Evolutionary conservation across 345 rosid genomes (phyloP).

Genomic region (Eucalyptus paniculata): DNA sequence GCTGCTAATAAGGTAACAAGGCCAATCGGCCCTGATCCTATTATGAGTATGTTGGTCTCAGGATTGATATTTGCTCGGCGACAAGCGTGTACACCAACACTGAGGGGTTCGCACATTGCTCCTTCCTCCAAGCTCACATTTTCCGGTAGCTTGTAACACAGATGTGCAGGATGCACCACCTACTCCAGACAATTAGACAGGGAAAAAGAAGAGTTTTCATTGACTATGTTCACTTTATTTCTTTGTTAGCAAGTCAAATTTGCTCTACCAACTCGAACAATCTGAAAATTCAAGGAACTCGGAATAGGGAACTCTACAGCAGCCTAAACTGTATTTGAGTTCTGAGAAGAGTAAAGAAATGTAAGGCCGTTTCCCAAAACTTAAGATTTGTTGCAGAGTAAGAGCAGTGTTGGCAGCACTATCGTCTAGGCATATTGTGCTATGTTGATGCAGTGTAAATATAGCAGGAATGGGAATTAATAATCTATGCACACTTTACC

Average conservation of each 20-base stretch:
- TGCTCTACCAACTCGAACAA: not conserved
- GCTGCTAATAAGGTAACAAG: conserved; percentile 86
- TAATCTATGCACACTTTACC: not conserved
- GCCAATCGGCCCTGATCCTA: conserved; percentile 95
- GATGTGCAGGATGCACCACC: conserved; percentile 92
- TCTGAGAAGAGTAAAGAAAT: not conserved
- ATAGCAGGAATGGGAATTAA: fast-evolving
- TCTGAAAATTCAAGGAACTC: not conserved
- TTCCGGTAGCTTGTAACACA: conserved; percentile 84
- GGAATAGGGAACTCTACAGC: not conserved
- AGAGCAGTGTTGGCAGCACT: not conserved
- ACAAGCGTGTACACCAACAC: conserved; percentile 94
- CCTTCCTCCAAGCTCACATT: conserved; percentile 93
- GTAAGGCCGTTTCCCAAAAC: not conserved
- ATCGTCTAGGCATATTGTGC: not conserved
- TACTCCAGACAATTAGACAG: not conserved
- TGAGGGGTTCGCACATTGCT: conserved; percentile 94
- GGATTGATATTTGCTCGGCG: conserved; percentile 74
- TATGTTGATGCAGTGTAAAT: not conserved
- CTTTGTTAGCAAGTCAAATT: not conserved
- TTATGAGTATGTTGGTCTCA: conserved; percentile 51
- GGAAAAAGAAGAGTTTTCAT: not conserved
- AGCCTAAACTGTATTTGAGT: not conserved
- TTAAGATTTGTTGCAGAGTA: not conserved
- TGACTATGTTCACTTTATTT: not conserved